phyloP scores from a whole-genome alignment of 2,329 filamentous ascomycete species.

The Fusarium solani-melongenae region DNA sequence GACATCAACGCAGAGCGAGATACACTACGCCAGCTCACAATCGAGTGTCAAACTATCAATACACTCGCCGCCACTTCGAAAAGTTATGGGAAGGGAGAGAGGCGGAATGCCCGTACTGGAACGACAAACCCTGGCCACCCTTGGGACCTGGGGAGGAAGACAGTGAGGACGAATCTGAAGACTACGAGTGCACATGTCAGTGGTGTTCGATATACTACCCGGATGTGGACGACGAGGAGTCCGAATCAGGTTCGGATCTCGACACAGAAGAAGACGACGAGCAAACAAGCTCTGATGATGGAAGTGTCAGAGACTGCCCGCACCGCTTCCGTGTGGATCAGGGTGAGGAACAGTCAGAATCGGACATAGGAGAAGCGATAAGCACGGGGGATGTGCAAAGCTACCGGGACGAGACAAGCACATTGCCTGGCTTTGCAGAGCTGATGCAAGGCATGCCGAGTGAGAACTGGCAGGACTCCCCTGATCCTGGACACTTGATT shows the following conservation, averaged over 20 bases:
- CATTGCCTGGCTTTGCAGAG: neutral
- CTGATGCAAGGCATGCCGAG: neutral
- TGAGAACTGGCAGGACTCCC: neutral
- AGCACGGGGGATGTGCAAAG: neutral
- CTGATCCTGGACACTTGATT: neutral
- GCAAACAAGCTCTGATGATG: neutral
- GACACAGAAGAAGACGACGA: neutral
- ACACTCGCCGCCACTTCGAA: neutral
- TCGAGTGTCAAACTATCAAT: accelerated
- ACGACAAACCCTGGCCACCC: constrained; percentile 12
- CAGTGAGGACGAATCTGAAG: neutral
- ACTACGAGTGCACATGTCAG: neutral
- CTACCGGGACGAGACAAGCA: neutral
- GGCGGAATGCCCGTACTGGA: constrained; percentile 3
- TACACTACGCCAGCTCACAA: neutral
- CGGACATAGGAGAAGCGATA: neutral
- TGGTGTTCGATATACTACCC: accelerated
- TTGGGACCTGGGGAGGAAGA: neutral
- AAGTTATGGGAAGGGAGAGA: neutral
- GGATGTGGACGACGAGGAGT: too few species aligned
- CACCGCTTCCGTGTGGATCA: neutral
- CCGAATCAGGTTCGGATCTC: neutral
- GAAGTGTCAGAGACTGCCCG: neutral
- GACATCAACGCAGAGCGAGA: neutral
- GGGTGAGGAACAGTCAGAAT: neutral